phyloP scores from a whole-genome alignment of 768 basidiomycete genomes.

The Boletus fagicola region DNA sequence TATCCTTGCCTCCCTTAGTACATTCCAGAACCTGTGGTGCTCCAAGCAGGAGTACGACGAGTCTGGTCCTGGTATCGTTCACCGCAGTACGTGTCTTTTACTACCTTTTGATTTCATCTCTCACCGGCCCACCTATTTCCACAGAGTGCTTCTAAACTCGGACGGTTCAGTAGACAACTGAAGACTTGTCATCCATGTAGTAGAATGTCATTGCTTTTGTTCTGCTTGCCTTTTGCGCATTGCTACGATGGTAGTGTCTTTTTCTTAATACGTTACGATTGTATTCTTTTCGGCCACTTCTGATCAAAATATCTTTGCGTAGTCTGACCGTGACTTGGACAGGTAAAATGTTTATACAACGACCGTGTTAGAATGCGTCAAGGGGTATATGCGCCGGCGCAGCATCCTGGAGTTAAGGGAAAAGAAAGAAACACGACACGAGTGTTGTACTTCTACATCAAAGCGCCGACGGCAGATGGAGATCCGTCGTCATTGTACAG shows the following conservation, averaged over 20 bases:
- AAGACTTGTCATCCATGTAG: slow-evolving; percentile 22
- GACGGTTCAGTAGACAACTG: slow-evolving; percentile 19
- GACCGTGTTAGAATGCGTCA: neutral
- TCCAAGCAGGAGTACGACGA: slow-evolving; percentile 93
- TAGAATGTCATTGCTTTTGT: slow-evolving; percentile 28
- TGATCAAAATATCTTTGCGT: slow-evolving; percentile 3
- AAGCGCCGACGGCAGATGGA: slow-evolving; percentile 22
- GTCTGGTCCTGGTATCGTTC: slow-evolving; percentile 74
- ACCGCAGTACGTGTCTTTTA: slow-evolving; percentile 57
- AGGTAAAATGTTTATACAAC: neutral
- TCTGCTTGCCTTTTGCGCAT: slow-evolving; percentile 5
- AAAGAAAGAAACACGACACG: neutral
- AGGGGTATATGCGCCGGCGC: neutral
- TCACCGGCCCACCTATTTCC: neutral
- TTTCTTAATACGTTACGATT: slow-evolving; percentile 22
- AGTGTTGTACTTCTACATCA: slow-evolving; percentile 16
- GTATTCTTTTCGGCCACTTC: slow-evolving; percentile 14
- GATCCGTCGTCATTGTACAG: slow-evolving; percentile 31
- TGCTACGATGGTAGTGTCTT: slow-evolving; percentile 19
- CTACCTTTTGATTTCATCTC: neutral
- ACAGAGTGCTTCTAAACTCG: slow-evolving; percentile 28
- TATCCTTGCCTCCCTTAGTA: slow-evolving; percentile 83
- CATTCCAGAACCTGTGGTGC: slow-evolving; percentile 97
- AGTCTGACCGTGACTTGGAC: neutral
- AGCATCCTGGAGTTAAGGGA: neutral